phyloP scores from a whole-genome alignment of 2,329 filamentous ascomycete species.

The Aspergillus pseudonomiae region DNA sequence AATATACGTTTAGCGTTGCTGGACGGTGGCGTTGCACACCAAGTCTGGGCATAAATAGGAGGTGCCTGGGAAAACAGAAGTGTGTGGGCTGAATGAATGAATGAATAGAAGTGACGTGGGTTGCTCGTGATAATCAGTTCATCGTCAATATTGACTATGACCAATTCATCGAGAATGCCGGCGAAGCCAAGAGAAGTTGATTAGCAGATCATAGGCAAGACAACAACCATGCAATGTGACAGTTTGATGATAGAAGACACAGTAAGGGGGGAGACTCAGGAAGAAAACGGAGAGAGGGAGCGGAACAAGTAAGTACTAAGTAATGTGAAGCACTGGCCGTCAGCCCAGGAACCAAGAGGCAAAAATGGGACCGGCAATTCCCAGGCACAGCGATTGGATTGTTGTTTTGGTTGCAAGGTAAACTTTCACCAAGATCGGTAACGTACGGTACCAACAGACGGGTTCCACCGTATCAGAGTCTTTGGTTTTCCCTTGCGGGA shows the following conservation, averaged over 20 bases:
- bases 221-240: background rate
- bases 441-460: background rate
- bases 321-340: background rate
- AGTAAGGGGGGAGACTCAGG: background rate
- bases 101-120: conserved; percentile 18
- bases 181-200: conserved; percentile 20
- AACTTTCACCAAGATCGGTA: conserved; percentile 1
- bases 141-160: conserved; percentile 13
- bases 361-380: conserved; percentile 2
- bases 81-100: conserved; percentile 10
- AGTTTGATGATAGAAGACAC: background rate
- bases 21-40: conserved; percentile 2
- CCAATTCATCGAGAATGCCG: conserved; percentile 22
- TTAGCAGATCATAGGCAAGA: background rate
- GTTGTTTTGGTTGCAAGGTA: background rate
- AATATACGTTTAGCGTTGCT: conserved; percentile 1
- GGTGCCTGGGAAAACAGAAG: background rate
- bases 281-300: background rate
- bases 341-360: conserved; percentile 5
- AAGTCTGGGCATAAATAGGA: background rate
- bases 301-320: background rate
- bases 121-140: conserved; percentile 25
- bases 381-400: background rate
- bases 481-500: background rate
- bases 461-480: background rate